phyloP scores from a whole-genome alignment of 345 rosid genomes.

The Gossypium anomalum region DNA sequence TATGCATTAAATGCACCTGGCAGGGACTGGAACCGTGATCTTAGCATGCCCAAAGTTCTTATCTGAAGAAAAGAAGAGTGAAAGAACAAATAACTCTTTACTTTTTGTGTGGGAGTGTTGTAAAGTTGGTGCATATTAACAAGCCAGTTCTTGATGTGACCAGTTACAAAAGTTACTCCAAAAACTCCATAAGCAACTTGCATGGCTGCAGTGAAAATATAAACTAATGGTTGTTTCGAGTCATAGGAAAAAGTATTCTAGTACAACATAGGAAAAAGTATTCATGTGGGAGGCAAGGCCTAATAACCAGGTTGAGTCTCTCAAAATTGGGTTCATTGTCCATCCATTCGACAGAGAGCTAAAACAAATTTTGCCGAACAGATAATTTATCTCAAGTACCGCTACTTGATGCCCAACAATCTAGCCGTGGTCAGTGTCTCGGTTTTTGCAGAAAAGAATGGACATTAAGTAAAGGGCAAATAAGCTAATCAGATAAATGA shows the following conservation, averaged over 20 bases:
- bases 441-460: background rate
- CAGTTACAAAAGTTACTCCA: background rate
- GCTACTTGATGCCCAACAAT: background rate
- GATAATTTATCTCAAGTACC: background rate
- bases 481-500: background rate
- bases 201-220: background rate
- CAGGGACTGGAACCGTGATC: constrained; percentile 91
- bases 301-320: background rate
- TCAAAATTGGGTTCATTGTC: background rate
- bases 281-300: background rate
- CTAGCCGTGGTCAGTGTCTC: background rate
- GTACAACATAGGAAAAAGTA: background rate
- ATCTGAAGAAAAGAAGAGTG: constrained; percentile 40
- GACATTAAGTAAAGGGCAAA: background rate
- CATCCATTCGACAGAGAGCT: background rate
- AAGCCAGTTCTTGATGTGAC: background rate
- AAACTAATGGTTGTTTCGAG: background rate
- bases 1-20: constrained; percentile 88
- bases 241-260: background rate
- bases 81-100: background rate
- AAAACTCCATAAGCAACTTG: constrained; percentile 1
- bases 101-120: background rate
- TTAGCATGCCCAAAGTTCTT: constrained; percentile 93
- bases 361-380: background rate
- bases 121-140: background rate